Base-by-base conservation (phyloP, 805 yeast genomes). In the Candida argentea region DNA sequence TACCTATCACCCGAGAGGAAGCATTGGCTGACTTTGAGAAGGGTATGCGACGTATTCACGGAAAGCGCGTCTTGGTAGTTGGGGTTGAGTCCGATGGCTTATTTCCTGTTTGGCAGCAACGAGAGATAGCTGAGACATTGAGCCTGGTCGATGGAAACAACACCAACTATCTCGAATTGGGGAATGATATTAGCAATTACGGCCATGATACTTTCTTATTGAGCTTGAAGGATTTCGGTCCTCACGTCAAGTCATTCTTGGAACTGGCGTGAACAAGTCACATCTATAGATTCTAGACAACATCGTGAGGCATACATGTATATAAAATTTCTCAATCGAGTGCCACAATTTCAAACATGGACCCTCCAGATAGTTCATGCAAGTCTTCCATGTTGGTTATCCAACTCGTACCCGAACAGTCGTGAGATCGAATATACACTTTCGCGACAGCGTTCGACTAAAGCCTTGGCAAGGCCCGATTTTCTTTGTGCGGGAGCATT, bases 41-140 rank as follows among this genome's bases (percentile, higher is more conserved):
- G 12, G 96, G 96, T 2, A 57, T 87, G 62, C 43, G 48, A 17
- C 69, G 70, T 16, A 58, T 87, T 32, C 63, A 78, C 2, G 63
- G 76, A 37, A 73, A 75, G 34, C 75, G 80, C 19, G 65, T 82
- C 3, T 60, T 87, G 31, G 83, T 87, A 4, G 68, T 87, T 29
- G 96, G 96, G 7, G 95, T 86, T n/a, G 91, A 83, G 46, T 78
- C 91, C 1, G 96, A 87, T 49, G 81, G 82, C 22, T 63, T 87
- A 28, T 87, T 87, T 62, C 96, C 96, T 1, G 83, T 78, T 20
- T 84, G 95, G 94, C 96, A 87, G 57, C 96, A 87, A 54, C 56
- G 76, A 32, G 95, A 87, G 48, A 75, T 84, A 32, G 76, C 73
- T 16, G 69, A 72, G 10, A 70, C 74, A 20, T 61, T 87, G 26